Percentiles rank a stretch among this genome's conserved stretches.
Evolutionary conservation across 2,329 filamentous ascomycete genomes (phyloP).

Genomic region (Rhinocladiella mackenziei): DNA sequence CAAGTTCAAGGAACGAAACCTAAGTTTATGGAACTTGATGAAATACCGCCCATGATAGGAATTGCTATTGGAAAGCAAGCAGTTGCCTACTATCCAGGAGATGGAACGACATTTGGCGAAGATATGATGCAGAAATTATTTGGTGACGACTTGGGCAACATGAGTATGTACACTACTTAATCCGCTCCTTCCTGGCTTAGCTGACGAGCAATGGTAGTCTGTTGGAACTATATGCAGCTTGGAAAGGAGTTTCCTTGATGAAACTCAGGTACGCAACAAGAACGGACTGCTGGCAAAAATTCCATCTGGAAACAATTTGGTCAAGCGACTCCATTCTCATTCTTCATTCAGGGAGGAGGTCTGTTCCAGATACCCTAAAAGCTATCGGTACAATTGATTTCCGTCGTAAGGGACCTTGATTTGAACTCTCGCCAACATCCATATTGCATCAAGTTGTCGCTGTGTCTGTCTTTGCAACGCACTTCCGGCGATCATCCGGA

Average conservation of each 20-base stretch:
- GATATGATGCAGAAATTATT: constrained; percentile 64
- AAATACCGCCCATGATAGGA: constrained; percentile 64
- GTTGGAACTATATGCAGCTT: constrained; percentile 7
- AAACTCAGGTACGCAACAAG: neutral
- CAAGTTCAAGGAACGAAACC: constrained; percentile 37
- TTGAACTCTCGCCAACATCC: too few relatives aligned
- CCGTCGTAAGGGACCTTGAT: too few relatives aligned
- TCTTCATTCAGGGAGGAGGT: too few relatives aligned
- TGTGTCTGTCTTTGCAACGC: too few relatives aligned
- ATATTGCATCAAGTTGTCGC: too few relatives aligned
- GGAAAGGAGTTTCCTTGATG: constrained; percentile 3
- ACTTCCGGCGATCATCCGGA: too few relatives aligned
- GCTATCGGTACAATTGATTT: too few relatives aligned
- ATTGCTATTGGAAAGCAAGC: constrained; percentile 68
- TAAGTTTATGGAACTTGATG: constrained; percentile 48
- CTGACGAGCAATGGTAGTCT: neutral
- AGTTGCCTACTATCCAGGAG: constrained; percentile 57
- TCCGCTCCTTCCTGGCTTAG: neutral
- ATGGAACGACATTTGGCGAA: constrained; percentile 57
- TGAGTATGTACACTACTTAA: constrained; percentile 40
- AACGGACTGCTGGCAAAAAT: too few relatives aligned
- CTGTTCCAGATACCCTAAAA: too few relatives aligned
- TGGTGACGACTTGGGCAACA: constrained; percentile 63
- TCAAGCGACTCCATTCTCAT: too few relatives aligned
- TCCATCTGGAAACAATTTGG: too few relatives aligned